Evolutionary conservation across 2,329 filamentous ascomycete species (phyloP), one percentile per base, ranked within the genome.

Genomic region (Xylariaceae sp.): DNA sequence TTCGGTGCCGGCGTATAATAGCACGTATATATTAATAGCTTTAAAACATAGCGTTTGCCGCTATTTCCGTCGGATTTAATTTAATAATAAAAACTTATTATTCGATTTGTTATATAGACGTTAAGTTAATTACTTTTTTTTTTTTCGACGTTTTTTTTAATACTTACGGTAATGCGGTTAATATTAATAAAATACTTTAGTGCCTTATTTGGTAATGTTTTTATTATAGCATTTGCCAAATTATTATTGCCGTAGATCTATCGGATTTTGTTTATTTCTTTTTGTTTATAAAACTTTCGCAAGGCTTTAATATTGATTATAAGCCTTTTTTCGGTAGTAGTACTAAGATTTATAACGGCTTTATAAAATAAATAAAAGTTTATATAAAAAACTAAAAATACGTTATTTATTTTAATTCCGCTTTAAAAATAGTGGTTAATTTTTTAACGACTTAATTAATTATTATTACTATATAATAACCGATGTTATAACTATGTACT

Each of bases 291-390:
- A 6, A 33, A 34, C 28, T 46, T n/a, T 34, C 18, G 14, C 13
- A 46, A 46, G 33, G 28, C 28, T 46, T 34, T 46, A 33, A 46
- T 31, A 34, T 46, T 36, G 17, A 46, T 46, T 46, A 46, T 46
- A 46, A 46, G 17, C 43, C 9, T 34, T 46, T 46, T 34, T 46
- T 34, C 14, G 13, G 7, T 36, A 36, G 11, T n/a, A n/a, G n/a
- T n/a, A n/a, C n/a, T n/a, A n/a, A n/a, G n/a, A n/a, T n/a, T n/a
- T n/a, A n/a, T n/a, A n/a, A n/a, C n/a, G n/a, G n/a, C n/a, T n/a
- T n/a, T n/a, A n/a, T n/a, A n/a, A n/a, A n/a, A n/a, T n/a, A n/a
- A n/a, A n/a, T n/a, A n/a, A n/a, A n/a, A n/a, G n/a, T n/a, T n/a
- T n/a, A n/a, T n/a, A n/a, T n/a, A n/a, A n/a, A n/a, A n/a, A n/a